phyloP scores from a whole-genome alignment of 768 basidiomycete species.

The Agaricus sinodeliciosus region DNA sequence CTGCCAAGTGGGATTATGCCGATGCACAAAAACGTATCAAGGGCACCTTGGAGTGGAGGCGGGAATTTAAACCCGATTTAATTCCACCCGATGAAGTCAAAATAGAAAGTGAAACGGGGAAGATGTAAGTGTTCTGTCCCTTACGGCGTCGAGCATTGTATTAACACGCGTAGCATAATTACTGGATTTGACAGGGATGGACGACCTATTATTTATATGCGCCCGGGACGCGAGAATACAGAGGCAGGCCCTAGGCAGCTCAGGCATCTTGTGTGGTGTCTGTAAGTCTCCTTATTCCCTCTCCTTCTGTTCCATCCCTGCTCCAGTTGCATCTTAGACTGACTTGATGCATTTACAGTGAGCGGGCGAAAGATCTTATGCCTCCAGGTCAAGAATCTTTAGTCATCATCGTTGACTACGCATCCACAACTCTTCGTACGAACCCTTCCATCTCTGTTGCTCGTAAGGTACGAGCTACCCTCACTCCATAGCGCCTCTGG shows the following conservation, averaged over 20 bases:
- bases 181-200: conserved; percentile 85
- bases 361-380: conserved; percentile 87
- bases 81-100: conserved; percentile 77
- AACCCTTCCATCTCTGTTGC: conserved; percentile 82
- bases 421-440: conserved; percentile 70
- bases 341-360: conserved; percentile 32
- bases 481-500: not conserved
- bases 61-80: conserved; percentile 80
- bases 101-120: conserved; percentile 78
- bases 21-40: conserved; percentile 77
- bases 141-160: not conserved
- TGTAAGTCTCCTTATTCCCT: conserved; percentile 59
- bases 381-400: conserved; percentile 79
- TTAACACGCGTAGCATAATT: conserved; percentile 44
- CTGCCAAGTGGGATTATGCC: conserved; percentile 75
- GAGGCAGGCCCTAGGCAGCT: conserved; percentile 71
- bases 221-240: conserved; percentile 84
- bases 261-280: conserved; percentile 78
- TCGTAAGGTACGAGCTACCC: conserved; percentile 43
- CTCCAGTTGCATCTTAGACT: not conserved
- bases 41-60: conserved; percentile 76
- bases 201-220: conserved; percentile 85
- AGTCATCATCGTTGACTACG: conserved; percentile 83
- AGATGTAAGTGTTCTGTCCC: conserved; percentile 54
- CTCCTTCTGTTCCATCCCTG: not conserved